Conservation (phyloP, 345 rosid species). For the Orychophragmus violaceus region DNA sequence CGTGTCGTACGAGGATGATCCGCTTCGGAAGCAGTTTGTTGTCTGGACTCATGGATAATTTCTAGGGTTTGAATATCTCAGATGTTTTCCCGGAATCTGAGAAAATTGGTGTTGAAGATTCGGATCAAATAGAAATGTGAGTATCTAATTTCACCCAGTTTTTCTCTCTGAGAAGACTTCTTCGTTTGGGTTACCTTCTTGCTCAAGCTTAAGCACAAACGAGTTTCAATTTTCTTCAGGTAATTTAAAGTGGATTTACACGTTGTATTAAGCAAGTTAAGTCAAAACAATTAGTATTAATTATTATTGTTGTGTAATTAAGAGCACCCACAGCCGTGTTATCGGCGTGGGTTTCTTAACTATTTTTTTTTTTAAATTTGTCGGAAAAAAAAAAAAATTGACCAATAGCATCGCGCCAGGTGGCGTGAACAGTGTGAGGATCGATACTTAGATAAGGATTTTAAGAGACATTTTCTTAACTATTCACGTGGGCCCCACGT, state of each 20-base stretch:
- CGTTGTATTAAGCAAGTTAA: background rate
- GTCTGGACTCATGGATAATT: slow-evolving; percentile 30
- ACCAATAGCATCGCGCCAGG: too few species aligned
- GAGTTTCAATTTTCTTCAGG: slow-evolving; percentile 4
- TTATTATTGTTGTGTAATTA: background rate
- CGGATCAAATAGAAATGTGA: background rate
- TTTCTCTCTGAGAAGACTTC: background rate
- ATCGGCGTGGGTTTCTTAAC: too few species aligned
- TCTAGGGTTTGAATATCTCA: slow-evolving; percentile 1
- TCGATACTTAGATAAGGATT: too few species aligned
- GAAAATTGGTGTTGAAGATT: slow-evolving; percentile 6
- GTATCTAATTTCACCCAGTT: too few species aligned
- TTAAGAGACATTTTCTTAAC: too few species aligned
- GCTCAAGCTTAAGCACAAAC: slow-evolving; percentile 27
- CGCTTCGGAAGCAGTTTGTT: slow-evolving; percentile 61
- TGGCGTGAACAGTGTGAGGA: too few species aligned
- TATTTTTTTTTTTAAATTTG: too few species aligned
- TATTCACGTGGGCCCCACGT: too few species aligned
- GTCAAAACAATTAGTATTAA: background rate
- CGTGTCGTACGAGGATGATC: slow-evolving; percentile 89
- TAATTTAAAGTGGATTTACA: background rate
- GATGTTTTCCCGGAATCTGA: too few species aligned
- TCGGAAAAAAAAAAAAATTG: too few species aligned
- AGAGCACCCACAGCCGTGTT: too few species aligned
- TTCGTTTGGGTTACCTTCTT: slow-evolving; percentile 22